These are phyloP conservation scores for Diaporthe amygdali DNA, from an alignment of 2,329 filamentous ascomycete genomes.

Conservation along the genomic window DNA sequence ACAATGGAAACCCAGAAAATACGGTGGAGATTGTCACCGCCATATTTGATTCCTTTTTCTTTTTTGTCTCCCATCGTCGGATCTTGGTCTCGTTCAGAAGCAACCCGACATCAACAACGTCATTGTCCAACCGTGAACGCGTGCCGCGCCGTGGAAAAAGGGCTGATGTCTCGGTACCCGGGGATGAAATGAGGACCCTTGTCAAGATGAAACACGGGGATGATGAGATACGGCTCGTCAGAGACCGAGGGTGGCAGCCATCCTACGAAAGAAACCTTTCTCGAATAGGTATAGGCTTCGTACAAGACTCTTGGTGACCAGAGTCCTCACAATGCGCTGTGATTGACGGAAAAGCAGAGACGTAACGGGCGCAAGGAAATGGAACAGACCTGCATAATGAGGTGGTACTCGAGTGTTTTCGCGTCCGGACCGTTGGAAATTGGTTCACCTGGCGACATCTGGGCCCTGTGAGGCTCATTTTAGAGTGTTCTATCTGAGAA, in stretches of 20 bases:
- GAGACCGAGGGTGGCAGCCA: conserved; percentile 8
- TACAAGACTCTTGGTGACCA: not conserved
- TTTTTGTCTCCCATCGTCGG: not conserved
- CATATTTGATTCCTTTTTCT: not conserved
- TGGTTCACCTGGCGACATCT: conserved; percentile 2
- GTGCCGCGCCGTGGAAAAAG: conserved; percentile 1
- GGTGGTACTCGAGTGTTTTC: conserved; percentile 11
- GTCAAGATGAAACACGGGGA: conserved; percentile 21
- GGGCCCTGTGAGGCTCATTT: conserved; percentile 9
- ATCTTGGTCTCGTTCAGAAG: conserved; percentile 1
- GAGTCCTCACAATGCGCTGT: not conserved
- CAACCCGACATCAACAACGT: not conserved
- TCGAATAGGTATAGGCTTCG: not conserved
- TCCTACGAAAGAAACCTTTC: not conserved
- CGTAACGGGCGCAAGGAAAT: not conserved
- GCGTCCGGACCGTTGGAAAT: conserved; percentile 10
- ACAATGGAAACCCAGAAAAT: not conserved
- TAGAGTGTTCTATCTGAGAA: conserved; percentile 4
- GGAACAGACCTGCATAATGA: not conserved
- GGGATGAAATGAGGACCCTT: conserved; percentile 14
- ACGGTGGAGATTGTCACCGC: not conserved
- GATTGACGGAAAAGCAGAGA: conserved; percentile 10
- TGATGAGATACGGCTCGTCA: conserved; percentile 12
- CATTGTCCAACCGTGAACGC: not conserved
- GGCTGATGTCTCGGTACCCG: conserved; percentile 13